Evolutionary conservation across 2,329 filamentous ascomycete genomes (phyloP).

Genomic region (Aspergillus brasiliensis): DNA sequence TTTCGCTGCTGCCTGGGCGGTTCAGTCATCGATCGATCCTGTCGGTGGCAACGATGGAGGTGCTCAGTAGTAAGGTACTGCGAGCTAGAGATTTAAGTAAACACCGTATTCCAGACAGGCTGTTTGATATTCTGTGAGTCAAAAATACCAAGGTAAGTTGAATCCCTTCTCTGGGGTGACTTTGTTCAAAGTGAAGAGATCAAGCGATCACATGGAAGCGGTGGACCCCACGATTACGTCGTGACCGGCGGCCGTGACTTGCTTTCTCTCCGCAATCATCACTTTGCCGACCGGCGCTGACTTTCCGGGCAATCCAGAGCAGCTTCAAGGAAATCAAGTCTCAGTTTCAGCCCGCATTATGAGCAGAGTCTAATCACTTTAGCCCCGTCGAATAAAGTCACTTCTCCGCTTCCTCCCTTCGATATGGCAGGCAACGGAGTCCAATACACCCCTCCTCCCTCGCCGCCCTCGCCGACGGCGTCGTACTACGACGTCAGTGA

Average conservation of each 20-base stretch:
- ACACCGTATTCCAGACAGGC: not conserved
- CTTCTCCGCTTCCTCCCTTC: constrained; percentile 5
- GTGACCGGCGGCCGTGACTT: constrained; percentile 9
- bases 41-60: constrained; percentile 16
- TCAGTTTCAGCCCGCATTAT: not conserved
- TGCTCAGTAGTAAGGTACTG: not conserved
- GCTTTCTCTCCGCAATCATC: constrained; percentile 7
- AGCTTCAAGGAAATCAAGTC: not conserved
- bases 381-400: not conserved
- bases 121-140: not conserved
- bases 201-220: constrained; percentile 19
- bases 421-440: constrained; percentile 34
- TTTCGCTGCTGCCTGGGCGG: constrained; percentile 21
- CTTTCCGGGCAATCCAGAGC: not conserved
- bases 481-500: constrained; percentile 97
- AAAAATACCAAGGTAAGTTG: not conserved
- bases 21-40: not conserved
- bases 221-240: constrained; percentile 18
- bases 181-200: not conserved
- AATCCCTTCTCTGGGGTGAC: not conserved
- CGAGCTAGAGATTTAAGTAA: not conserved
- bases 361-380: not conserved
- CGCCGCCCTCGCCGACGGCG: constrained; percentile 70
- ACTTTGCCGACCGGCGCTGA: constrained; percentile 3
- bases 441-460: constrained; percentile 43